Evolutionary conservation across 768 basidiomycete species (phyloP).

Genomic region (Cantharellus cinnabarinus): DNA sequence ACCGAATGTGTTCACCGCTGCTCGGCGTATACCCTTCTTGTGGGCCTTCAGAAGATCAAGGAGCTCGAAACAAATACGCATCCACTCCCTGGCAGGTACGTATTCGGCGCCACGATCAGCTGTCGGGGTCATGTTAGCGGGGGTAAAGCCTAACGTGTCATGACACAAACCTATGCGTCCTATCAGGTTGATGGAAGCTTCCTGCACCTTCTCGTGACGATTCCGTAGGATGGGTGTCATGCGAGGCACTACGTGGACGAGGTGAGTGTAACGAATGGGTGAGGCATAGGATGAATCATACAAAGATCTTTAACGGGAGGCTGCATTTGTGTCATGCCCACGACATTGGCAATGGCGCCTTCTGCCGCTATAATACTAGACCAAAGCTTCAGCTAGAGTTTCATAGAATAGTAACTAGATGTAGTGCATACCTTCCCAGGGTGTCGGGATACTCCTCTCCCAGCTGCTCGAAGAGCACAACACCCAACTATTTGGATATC

Average conservation of each 20-base stretch:
- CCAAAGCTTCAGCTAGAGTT: not conserved
- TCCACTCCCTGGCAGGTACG: conserved; percentile 98
- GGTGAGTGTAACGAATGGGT: conserved; percentile 10
- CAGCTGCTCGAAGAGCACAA: conserved; percentile 93
- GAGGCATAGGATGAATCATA: conserved; percentile 27
- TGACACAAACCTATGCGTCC: conserved; percentile 62
- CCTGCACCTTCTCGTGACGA: conserved; percentile 97
- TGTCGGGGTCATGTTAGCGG: conserved; percentile 9
- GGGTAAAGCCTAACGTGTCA: conserved; percentile 3
- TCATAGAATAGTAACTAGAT: not conserved
- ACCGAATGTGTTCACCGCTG: conserved; percentile 97
- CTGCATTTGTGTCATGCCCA: conserved; percentile 99
- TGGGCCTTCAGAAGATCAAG: conserved; percentile 95
- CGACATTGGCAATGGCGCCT: conserved; percentile 96
- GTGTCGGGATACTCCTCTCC: conserved; percentile 99
- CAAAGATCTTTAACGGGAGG: conserved; percentile 96
- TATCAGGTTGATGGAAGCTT: conserved; percentile 97
- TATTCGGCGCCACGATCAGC: conserved; percentile 99
- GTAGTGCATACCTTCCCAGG: conserved; percentile 37
- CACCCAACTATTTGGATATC: conserved; percentile 34
- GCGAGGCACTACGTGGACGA: conserved; percentile 51
- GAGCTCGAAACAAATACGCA: conserved; percentile 98
- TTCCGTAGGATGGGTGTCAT: conserved; percentile 99
- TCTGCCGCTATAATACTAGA: conserved; percentile 92
- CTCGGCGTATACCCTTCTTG: conserved; percentile 96